Percentiles rank a stretch among this genome's conserved stretches.
Evolutionary conservation across 306 rosid species (phyloP).

Genomic region (Malus fusca): DNA sequence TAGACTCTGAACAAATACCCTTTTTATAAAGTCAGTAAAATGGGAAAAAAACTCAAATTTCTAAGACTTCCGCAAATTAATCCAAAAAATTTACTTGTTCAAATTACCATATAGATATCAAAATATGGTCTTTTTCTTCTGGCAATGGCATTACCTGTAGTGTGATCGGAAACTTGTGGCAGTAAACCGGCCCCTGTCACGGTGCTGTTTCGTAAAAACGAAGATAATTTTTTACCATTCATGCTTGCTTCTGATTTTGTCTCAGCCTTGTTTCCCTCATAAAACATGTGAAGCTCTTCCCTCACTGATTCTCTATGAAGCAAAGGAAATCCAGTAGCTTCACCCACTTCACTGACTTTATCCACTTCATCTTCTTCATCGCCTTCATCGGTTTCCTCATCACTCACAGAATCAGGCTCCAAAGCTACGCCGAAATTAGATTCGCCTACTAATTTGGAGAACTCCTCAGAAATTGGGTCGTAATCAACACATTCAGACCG

Average conservation of each 20-base stretch:
- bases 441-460: conserved; percentile 23
- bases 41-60: background rate
- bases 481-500: background rate
- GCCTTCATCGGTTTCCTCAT: conserved; percentile 20
- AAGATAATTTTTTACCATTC: conserved; percentile 30
- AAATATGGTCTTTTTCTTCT: background rate
- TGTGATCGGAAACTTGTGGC: conserved; percentile 26
- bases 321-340: conserved; percentile 19
- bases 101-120: background rate
- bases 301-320: conserved; percentile 47
- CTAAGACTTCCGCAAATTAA: background rate
- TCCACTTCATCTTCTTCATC: background rate
- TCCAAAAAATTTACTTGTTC: background rate
- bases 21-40: conserved; percentile 13
- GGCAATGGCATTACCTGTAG: conserved; percentile 45
- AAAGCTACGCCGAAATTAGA: conserved; percentile 8
- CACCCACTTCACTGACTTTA: conserved; percentile 24
- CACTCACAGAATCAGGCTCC: conserved; percentile 14
- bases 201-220: conserved; percentile 24
- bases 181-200: conserved; percentile 26
- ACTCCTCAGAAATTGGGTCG: conserved; percentile 40
- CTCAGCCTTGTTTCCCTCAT: conserved; percentile 33
- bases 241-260: conserved; percentile 23
- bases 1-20: conserved; percentile 46
- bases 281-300: conserved; percentile 77